Conservation (phyloP, 805 yeast species). For the Isabelozyma rhagii region DNA sequence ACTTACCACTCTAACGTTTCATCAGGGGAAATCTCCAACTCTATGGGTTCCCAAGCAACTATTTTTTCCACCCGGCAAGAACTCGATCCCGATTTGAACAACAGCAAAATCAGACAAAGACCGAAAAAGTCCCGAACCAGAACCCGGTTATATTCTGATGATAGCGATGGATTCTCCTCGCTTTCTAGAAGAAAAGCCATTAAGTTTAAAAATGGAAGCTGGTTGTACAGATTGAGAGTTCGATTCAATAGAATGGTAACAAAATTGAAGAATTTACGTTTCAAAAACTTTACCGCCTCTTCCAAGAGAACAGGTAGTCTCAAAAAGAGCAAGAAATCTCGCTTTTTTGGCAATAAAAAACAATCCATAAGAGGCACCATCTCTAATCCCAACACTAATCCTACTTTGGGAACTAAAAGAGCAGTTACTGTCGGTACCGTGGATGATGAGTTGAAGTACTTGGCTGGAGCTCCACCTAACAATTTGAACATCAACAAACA, state of each 20-base stretch:
- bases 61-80: constrained; percentile 39
- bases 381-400: constrained; percentile 32
- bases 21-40: constrained; percentile 28
- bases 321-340: constrained; percentile 7
- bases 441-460: constrained; percentile 18
- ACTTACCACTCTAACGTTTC: neutral
- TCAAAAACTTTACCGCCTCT: constrained; percentile 21
- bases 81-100: constrained; percentile 4
- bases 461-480: constrained; percentile 24
- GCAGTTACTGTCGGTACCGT: constrained; percentile 14
- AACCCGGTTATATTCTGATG: constrained; percentile 4
- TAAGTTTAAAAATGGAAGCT: constrained; percentile 29
- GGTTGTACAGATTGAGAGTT: constrained; percentile 27
- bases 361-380: constrained; percentile 6
- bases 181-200: constrained; percentile 31
- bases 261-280: constrained; percentile 15
- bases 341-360: constrained; percentile 8
- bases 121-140: neutral
- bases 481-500: constrained; percentile 8
- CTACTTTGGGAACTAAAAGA: constrained; percentile 18
- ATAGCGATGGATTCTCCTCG: constrained; percentile 7
- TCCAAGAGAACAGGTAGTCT: constrained; percentile 19
- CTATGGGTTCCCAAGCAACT: constrained; percentile 44
- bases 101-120: neutral
- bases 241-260: constrained; percentile 21